A percentile compares a stretch with the other conserved stretches of the same genome.
Evolutionary conservation across 768 basidiomycete genomes (phyloP).

Genomic region (Leccinellum albellum): DNA sequence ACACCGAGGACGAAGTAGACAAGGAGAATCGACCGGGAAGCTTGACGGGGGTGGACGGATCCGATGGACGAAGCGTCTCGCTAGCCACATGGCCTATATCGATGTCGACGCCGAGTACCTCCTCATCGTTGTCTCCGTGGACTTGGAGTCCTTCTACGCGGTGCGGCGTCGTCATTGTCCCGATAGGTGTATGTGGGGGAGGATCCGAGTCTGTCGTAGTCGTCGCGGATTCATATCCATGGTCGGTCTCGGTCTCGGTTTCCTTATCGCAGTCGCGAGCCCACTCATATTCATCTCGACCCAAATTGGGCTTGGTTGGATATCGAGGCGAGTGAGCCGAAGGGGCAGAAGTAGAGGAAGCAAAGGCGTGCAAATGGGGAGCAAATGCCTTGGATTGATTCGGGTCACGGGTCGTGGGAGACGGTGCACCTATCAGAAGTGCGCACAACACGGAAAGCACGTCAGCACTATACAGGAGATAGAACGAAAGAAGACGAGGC

Average conservation of each 20-base stretch:
- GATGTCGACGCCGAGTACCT: conserved; percentile 7
- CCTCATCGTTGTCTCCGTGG: conserved; percentile 15
- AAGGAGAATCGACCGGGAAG: conserved; percentile 8
- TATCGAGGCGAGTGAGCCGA: conserved; percentile 1
- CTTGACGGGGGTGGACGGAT: conserved; percentile 18
- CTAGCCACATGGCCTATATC: neutral
- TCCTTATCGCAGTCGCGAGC: conserved; percentile 20
- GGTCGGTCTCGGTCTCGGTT: conserved; percentile 19
- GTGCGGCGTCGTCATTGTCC: conserved; percentile 7
- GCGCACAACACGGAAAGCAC: neutral
- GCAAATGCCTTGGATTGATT: conserved; percentile 2
- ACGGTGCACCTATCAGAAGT: conserved; percentile 12
- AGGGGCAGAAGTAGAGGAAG: neutral
- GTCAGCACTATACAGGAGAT: conserved; percentile 9
- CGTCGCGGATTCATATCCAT: conserved; percentile 26
- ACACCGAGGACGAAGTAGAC: conserved; percentile 3
- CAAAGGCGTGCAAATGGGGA: conserved; percentile 5
- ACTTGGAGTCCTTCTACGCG: conserved; percentile 5
- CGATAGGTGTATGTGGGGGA: conserved; percentile 24
- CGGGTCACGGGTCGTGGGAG: conserved; percentile 9
- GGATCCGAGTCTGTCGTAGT: conserved; percentile 28
- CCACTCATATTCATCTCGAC: conserved; percentile 1
- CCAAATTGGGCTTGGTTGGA: neutral
- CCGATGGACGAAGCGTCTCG: conserved; percentile 6
- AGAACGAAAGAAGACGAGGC: neutral